A percentile compares a stretch with the other conserved stretches of the same genome.
Conservation (phyloP, 345 rosid species). For the Gynandropsis gynandra region DNA sequence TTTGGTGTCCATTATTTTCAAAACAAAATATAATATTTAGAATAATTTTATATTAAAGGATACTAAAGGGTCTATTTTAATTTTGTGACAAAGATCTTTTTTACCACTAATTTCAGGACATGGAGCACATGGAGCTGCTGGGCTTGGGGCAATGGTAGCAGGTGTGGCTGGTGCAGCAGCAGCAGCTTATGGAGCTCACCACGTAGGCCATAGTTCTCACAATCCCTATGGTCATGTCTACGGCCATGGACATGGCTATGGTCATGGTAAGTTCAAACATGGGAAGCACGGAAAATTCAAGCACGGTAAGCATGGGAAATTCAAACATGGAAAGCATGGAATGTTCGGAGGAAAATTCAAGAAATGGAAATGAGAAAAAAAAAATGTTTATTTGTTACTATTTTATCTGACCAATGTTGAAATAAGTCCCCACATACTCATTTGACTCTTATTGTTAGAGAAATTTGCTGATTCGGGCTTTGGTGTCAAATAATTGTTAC, state of each 20-base stretch:
- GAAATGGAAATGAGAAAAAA: slow-evolving; percentile 97
- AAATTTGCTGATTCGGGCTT: too few species aligned
- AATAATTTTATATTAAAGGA: too few species aligned
- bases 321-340: slow-evolving; percentile 67
- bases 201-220: slow-evolving; percentile 39
- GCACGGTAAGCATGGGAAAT: slow-evolving; percentile 50
- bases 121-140: slow-evolving; percentile 29
- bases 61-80: too few species aligned
- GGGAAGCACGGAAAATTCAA: slow-evolving; percentile 32
- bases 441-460: too few species aligned
- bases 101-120: slow-evolving; percentile 46
- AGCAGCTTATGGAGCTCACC: slow-evolving; percentile 68
- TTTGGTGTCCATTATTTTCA: too few species aligned
- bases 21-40: too few species aligned
- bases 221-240: slow-evolving; percentile 25
- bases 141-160: slow-evolving; percentile 68
- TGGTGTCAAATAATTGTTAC: too few species aligned
- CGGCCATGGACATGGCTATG: slow-evolving; percentile 23
- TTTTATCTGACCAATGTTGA: too few species aligned
- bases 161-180: slow-evolving; percentile 85
- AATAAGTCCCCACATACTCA: too few species aligned
- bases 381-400: neutral
- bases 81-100: too few species aligned
- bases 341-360: slow-evolving; percentile 61
- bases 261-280: slow-evolving; percentile 39